Evolutionary conservation across 768 basidiomycete species (phyloP).

Genomic region (Pleurotus tuoliensis): DNA sequence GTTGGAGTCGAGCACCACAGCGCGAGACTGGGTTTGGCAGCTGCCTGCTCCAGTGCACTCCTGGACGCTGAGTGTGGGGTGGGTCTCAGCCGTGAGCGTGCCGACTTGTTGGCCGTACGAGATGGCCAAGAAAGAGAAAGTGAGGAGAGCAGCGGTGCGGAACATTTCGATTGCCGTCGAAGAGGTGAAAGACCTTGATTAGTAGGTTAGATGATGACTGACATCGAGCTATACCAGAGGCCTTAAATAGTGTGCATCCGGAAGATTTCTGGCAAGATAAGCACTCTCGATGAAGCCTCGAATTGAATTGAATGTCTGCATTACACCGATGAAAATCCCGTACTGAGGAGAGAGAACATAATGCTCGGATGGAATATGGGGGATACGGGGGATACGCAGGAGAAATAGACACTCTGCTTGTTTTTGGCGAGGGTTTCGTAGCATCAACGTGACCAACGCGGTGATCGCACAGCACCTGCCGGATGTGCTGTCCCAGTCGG

Average conservation of each 20-base stretch:
- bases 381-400: not conserved
- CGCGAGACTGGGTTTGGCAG: slow-evolving; percentile 21
- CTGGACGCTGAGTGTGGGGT: slow-evolving; percentile 35
- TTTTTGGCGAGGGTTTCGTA: not conserved
- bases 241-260: not conserved
- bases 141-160: slow-evolving; percentile 19
- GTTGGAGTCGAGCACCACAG: slow-evolving; percentile 39
- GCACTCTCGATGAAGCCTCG: not conserved
- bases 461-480: not conserved
- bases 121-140: slow-evolving; percentile 24
- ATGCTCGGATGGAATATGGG: not conserved
- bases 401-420: not conserved
- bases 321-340: not conserved
- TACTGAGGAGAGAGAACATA: not conserved
- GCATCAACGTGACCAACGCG: not conserved
- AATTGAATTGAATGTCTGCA: not conserved
- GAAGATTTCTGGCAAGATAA: slow-evolving; percentile 3
- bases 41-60: slow-evolving; percentile 32
- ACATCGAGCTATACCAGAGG: not conserved
- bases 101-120: slow-evolving; percentile 40
- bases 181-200: not conserved
- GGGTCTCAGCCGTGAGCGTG: slow-evolving; percentile 36
- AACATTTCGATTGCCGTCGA: slow-evolving; percentile 17
- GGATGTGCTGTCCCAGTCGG: not conserved
- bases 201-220: not conserved